Percentiles rank a stretch among this genome's conserved stretches.
phyloP scores from a whole-genome alignment of 805 yeast genomes.

The Monosporozyma siamensis region DNA sequence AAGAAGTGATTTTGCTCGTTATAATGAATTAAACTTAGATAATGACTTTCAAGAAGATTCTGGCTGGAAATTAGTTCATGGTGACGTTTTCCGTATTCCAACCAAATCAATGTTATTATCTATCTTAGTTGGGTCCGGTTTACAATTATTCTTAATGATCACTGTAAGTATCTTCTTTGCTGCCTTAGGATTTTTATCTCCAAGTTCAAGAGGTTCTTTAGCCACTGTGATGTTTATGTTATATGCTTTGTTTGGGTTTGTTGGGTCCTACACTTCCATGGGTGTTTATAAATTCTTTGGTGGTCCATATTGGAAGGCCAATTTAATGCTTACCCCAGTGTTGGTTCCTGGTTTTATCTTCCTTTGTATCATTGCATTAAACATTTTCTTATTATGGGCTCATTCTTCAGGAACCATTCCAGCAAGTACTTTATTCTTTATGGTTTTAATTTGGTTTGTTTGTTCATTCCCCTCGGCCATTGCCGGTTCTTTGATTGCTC shows the following conservation, averaged over 20 bases:
- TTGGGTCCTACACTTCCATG: slow-evolving; percentile 85
- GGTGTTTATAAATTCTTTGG: slow-evolving; percentile 79
- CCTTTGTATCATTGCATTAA: slow-evolving; percentile 53
- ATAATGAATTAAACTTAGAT: slow-evolving; percentile 81
- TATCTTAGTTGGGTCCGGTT: slow-evolving; percentile 79
- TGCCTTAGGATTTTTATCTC: slow-evolving; percentile 79
- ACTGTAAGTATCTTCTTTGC: slow-evolving; percentile 71
- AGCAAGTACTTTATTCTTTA: slow-evolving; percentile 74
- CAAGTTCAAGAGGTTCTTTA: slow-evolving; percentile 89
- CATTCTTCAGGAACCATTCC: slow-evolving; percentile 94
- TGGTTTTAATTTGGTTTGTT: slow-evolving; percentile 75
- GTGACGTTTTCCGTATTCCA: slow-evolving; percentile 90
- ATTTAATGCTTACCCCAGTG: slow-evolving; percentile 72
- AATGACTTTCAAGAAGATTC: slow-evolving; percentile 84
- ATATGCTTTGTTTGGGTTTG: slow-evolving; percentile 68
- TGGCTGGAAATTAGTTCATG: slow-evolving; percentile 95
- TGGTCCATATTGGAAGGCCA: slow-evolving; percentile 84
- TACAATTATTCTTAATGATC: slow-evolving; percentile 72
- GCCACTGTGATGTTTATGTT: slow-evolving; percentile 82
- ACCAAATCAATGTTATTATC: slow-evolving; percentile 59
- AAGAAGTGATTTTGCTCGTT: slow-evolving; percentile 75
- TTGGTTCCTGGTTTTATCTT: slow-evolving; percentile 79
- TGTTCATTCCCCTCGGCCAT: slow-evolving; percentile 79
- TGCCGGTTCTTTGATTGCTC: slow-evolving; percentile 72
- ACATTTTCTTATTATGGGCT: slow-evolving; percentile 69